Evolutionary conservation across 176 grass and related monocot genomes (phyloP).

Genomic region (Tillandsia leiboldiana): DNA sequence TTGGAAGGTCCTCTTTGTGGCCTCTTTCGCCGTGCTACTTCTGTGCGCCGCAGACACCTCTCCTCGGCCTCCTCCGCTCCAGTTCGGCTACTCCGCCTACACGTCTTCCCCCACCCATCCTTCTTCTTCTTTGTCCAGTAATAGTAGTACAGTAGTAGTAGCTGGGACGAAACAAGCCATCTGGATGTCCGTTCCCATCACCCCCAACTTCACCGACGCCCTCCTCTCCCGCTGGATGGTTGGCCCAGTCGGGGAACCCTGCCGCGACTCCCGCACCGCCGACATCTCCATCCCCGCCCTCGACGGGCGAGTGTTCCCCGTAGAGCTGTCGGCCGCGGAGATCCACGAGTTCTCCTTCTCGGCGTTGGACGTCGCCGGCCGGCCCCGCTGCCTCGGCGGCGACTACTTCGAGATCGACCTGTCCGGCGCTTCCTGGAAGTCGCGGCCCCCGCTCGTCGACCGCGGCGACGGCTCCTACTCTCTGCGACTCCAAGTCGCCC

Average conservation of each 20-base stretch:
- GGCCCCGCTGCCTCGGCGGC: constrained; percentile 60
- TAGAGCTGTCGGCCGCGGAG: constrained; percentile 35
- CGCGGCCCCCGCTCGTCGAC: constrained; percentile 65
- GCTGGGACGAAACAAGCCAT: no score
- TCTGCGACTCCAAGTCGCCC: constrained; percentile 62
- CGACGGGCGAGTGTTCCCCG: constrained; percentile 3
- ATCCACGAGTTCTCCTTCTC: constrained; percentile 54
- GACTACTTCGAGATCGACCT: constrained; percentile 97
- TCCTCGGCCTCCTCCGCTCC: neutral
- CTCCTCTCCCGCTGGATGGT: constrained; percentile 67
- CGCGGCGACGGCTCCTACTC: constrained; percentile 84
- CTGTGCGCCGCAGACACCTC: constrained; percentile 4
- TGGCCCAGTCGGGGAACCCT: constrained; percentile 31
- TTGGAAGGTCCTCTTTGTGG: neutral
- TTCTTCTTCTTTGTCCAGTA: no score
- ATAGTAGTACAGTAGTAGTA: no score
- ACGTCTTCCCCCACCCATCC: neutral
- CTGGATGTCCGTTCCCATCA: constrained; percentile 52
- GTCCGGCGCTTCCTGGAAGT: constrained; percentile 59
- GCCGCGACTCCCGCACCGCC: constrained; percentile 53
- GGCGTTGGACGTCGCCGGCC: constrained; percentile 49
- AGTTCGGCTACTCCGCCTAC: constrained; percentile 9
- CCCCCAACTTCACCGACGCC: constrained; percentile 59
- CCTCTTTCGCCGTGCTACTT: neutral
- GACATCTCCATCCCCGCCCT: constrained; percentile 50